A percentile compares a stretch with the other conserved stretches of the same genome.
Evolutionary conservation across 495 filamentous ascomycete species (phyloP).

Genomic region (Umbilicaria muhlenbergii): DNA sequence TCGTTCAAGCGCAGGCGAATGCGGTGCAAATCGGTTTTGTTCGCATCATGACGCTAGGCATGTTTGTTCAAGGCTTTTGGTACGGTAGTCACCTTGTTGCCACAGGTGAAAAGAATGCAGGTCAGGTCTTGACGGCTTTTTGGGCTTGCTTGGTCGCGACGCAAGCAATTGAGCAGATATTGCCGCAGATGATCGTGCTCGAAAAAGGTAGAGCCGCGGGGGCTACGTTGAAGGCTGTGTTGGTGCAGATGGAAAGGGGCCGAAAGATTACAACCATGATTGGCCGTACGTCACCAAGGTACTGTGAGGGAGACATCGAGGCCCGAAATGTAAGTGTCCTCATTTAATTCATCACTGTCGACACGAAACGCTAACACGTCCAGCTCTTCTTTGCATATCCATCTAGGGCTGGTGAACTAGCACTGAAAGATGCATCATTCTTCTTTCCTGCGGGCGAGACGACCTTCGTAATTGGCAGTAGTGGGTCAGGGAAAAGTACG

Average conservation of each 20-base stretch:
- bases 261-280: constrained; percentile 15
- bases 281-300: constrained; percentile 16
- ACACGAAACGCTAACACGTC: too few species aligned
- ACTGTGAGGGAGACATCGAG: constrained; percentile 50
- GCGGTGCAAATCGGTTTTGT: constrained; percentile 56
- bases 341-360: not conserved
- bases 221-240: constrained; percentile 34
- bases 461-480: constrained; percentile 72
- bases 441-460: constrained; percentile 57
- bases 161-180: constrained; percentile 52
- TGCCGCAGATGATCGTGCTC: constrained; percentile 60
- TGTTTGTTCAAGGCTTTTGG: constrained; percentile 91
- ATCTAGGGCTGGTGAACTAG: constrained; percentile 44
- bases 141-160: constrained; percentile 65
- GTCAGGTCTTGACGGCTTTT: constrained; percentile 68
- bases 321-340: constrained; percentile 45
- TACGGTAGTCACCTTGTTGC: constrained; percentile 58
- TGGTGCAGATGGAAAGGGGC: constrained; percentile 19
- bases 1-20: constrained; percentile 48
- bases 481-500: constrained; percentile 90
- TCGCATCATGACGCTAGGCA: constrained; percentile 54
- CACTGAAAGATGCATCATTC: constrained; percentile 44
- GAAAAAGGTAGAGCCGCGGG: constrained; percentile 70
- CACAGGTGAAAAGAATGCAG: constrained; percentile 38
- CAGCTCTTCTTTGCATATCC: constrained; percentile 80